Evolutionary conservation across 2,329 filamentous ascomycete genomes (phyloP).

Genomic region (Colletotrichum aenigma): DNA sequence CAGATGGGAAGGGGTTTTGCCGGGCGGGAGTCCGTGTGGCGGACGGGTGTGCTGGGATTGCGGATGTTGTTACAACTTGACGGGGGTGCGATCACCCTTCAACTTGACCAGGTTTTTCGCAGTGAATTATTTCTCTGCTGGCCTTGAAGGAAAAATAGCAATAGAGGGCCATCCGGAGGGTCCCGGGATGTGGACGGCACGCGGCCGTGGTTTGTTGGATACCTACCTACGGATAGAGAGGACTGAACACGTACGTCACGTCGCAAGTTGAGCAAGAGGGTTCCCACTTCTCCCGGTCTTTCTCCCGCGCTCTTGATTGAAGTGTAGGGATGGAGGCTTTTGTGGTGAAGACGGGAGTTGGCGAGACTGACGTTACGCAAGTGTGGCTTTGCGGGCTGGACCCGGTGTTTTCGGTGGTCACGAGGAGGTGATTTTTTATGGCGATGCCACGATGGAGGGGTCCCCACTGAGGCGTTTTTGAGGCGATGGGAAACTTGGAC

Average conservation of each 20-base stretch:
- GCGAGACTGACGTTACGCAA: neutral
- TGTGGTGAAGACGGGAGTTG: neutral
- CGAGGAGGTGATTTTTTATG: neutral
- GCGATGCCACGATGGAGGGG: neutral
- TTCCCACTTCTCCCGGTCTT: neutral
- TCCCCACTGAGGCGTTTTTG: neutral
- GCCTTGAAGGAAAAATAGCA: rapidly evolving
- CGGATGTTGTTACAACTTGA: neutral
- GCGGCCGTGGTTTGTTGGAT: neutral
- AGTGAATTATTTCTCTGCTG: neutral
- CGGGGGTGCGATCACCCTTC: neutral
- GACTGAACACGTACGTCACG: slow-evolving; percentile 1
- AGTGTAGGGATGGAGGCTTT: neutral
- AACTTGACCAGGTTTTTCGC: neutral
- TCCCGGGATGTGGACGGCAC: neutral
- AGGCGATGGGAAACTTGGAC: neutral
- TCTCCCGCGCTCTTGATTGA: neutral
- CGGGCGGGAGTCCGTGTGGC: neutral
- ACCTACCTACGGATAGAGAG: neutral
- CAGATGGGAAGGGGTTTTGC: neutral
- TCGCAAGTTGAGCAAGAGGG: slow-evolving; percentile 2
- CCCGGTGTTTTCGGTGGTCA: neutral
- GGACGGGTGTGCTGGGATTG: neutral
- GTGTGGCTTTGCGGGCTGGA: neutral
- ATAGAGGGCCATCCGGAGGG: neutral